These are phyloP conservation scores for Apiotrichum laibachii DNA, from an alignment of 1,284 basidiomycete genomes.

Conservation along the genomic window DNA sequence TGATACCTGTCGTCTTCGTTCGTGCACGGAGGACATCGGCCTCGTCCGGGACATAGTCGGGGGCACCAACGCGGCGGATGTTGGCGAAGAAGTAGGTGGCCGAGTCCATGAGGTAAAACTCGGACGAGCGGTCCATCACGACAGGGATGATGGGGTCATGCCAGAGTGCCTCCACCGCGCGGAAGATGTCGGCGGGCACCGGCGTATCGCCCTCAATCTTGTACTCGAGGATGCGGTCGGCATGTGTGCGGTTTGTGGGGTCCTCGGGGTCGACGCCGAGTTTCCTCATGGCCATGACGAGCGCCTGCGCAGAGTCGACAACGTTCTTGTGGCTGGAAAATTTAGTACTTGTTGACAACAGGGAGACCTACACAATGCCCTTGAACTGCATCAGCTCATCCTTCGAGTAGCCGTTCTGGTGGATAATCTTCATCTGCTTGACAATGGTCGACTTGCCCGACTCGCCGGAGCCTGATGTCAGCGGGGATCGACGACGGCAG, in stretches of 20 bases:
- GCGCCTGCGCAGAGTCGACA: slow-evolving; percentile 82
- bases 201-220: slow-evolving; percentile 52
- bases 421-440: slow-evolving; percentile 99
- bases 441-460: slow-evolving; percentile 95
- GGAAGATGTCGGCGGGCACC: slow-evolving; percentile 60
- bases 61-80: slow-evolving; percentile 72
- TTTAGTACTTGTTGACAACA: neutral
- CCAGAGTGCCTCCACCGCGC: slow-evolving; percentile 80
- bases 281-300: slow-evolving; percentile 86
- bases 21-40: slow-evolving; percentile 84
- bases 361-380: slow-evolving; percentile 60
- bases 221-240: slow-evolving; percentile 55
- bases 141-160: slow-evolving; percentile 82
- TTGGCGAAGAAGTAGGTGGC: slow-evolving; percentile 90
- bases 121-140: slow-evolving; percentile 79
- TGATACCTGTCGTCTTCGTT: slow-evolving; percentile 89
- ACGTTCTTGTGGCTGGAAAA: slow-evolving; percentile 59
- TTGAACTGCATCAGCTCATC: slow-evolving; percentile 78
- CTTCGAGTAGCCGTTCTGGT: slow-evolving; percentile 83
- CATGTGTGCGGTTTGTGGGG: slow-evolving; percentile 67
- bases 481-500: neutral
- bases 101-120: slow-evolving; percentile 97
- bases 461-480: slow-evolving; percentile 64
- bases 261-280: slow-evolving; percentile 78
- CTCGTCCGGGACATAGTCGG: slow-evolving; percentile 81